Evolutionary conservation across 2,329 filamentous ascomycete species (phyloP).

Genomic region (Ophiostoma novo-ulmi): DNA sequence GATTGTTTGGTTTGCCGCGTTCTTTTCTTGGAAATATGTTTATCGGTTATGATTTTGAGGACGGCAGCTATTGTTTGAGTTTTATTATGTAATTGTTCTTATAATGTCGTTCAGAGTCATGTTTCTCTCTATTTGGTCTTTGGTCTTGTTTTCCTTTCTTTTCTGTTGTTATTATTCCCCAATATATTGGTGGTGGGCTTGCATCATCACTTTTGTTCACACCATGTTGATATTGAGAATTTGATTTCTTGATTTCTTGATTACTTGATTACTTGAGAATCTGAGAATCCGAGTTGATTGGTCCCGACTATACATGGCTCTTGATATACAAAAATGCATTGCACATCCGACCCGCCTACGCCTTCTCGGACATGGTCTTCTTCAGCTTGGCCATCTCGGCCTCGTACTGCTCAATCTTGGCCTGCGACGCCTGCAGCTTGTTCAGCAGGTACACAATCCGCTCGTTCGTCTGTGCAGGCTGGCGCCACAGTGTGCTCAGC

Average conservation of each 20-base stretch:
- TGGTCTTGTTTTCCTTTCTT: not conserved
- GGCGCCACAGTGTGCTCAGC: slow-evolving; percentile 64
- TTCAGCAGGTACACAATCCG: slow-evolving; percentile 66
- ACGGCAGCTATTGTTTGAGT: not conserved
- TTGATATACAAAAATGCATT: not conserved
- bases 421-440: slow-evolving; percentile 70
- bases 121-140: not conserved
- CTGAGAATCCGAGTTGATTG: not conserved
- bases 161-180: not conserved
- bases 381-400: slow-evolving; percentile 65
- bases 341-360: not conserved
- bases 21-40: not conserved
- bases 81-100: not conserved
- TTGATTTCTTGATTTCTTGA: not conserved
- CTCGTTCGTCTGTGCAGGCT: slow-evolving; percentile 61
- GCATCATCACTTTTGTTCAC: not conserved
- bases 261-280: not conserved
- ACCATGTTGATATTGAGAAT: not conserved
- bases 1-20: not conserved
- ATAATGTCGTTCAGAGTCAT: not conserved
- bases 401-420: slow-evolving; percentile 69
- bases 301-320: not conserved
- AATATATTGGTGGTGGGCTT: not conserved
- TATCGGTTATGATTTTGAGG: slow-evolving; percentile 1
- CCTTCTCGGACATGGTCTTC: slow-evolving; percentile 53